Percentiles rank a stretch among this genome's conserved stretches.
phyloP scores from a whole-genome alignment of 2,329 filamentous ascomycete genomes.

The Phialocephala subalpina region DNA sequence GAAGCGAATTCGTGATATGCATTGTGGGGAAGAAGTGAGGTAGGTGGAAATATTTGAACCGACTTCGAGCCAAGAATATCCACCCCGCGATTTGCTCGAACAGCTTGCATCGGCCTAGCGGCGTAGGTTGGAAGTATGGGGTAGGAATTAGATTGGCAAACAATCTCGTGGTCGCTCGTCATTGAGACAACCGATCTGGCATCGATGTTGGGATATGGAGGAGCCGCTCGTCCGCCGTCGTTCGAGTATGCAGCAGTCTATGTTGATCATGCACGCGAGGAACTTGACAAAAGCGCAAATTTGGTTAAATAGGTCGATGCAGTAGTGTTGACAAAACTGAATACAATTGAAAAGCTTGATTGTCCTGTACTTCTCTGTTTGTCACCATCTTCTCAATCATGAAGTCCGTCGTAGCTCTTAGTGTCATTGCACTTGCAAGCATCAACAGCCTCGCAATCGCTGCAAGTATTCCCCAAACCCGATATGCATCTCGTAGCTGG shows the following conservation, averaged over 20 bases:
- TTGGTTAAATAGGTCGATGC: not conserved
- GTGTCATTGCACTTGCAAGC: slow-evolving; percentile 11
- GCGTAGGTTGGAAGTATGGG: not conserved
- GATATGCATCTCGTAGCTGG: not conserved
- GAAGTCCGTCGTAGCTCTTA: not conserved
- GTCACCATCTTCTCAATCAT: not conserved
- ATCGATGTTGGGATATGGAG: not conserved
- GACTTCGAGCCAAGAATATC: not conserved
- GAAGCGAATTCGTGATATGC: not conserved
- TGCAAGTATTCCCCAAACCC: not conserved
- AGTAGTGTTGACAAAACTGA: not conserved
- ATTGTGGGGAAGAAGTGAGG: not conserved
- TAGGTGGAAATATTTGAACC: not conserved
- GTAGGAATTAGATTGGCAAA: not conserved
- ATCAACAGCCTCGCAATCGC: not conserved
- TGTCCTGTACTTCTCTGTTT: not conserved
- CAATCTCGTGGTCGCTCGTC: not conserved
- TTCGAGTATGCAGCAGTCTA: not conserved
- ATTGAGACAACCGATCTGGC: not conserved
- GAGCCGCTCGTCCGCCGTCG: not conserved
- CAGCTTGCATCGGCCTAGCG: not conserved
- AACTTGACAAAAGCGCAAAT: not conserved
- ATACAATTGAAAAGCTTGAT: not conserved
- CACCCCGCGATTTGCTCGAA: not conserved
- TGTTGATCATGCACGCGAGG: not conserved